A percentile compares a stretch with the other conserved stretches of the same genome.
phyloP scores from a whole-genome alignment of 371 early-diverging fungal genomes.

The Rhizopus arrhizus region DNA sequence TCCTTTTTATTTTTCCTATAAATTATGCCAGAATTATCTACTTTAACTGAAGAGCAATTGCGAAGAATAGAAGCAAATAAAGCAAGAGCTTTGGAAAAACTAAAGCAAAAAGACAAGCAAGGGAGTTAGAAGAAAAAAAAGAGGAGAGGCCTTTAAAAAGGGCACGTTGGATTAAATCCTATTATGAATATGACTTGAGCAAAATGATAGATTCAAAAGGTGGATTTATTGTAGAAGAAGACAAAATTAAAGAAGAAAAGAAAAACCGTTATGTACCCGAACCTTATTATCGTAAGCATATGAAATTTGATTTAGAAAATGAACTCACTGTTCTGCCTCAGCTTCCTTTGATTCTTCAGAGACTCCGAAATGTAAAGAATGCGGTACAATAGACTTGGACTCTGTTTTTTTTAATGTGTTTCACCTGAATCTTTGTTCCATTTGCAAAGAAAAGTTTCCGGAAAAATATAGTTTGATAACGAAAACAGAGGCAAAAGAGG shows the following conservation, averaged over 20 bases:
- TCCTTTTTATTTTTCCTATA: not conserved
- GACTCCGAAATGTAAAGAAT: conserved; percentile 76
- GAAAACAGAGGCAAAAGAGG: conserved; percentile 90
- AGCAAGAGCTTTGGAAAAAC: conserved; percentile 23
- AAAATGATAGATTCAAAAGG: conserved; percentile 80
- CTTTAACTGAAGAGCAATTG: conserved; percentile 16
- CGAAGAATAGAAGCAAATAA: conserved; percentile 26
- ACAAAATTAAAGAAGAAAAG: conserved; percentile 29
- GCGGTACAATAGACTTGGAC: conserved; percentile 80
- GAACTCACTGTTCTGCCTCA: conserved; percentile 15
- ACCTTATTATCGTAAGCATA: conserved; percentile 56
- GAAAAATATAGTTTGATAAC: conserved; percentile 91
- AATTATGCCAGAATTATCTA: conserved; percentile 1
- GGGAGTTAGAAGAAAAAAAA: conserved; percentile 2
- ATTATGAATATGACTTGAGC: conserved; percentile 77
- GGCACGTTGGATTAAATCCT: conserved; percentile 33
- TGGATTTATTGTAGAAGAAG: conserved; percentile 79
- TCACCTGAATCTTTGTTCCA: conserved; percentile 70
- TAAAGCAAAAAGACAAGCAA: conserved; percentile 20
- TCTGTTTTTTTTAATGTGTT: conserved; percentile 71
- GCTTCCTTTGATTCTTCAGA: conserved; percentile 63
- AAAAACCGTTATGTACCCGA: conserved; percentile 28
- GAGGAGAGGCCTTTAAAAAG: conserved; percentile 10
- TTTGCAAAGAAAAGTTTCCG: conserved; percentile 72
- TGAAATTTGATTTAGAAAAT: not conserved